These are phyloP conservation scores for Hirsutella rhossiliensis DNA, from an alignment of 2,329 filamentous ascomycete species.

Conservation along the genomic window DNA sequence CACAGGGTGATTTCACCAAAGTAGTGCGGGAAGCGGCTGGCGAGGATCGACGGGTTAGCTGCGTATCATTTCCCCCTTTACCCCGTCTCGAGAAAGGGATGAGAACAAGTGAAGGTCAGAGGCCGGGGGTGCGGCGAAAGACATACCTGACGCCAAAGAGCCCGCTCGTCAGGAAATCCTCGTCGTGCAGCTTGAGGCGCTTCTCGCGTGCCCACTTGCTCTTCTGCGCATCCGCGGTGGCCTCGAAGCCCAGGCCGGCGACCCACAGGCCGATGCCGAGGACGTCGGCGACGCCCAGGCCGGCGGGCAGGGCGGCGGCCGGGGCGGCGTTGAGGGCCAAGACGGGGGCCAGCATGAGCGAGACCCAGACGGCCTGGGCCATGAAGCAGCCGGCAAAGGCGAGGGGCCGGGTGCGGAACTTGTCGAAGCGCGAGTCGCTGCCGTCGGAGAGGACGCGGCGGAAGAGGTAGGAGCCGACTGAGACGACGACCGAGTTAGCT, in stretches of 20 bases:
- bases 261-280: constrained; percentile 45
- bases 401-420: constrained; percentile 21
- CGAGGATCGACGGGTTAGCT: not conserved
- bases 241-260: constrained; percentile 48
- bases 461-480: constrained; percentile 55
- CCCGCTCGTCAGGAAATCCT: constrained; percentile 52
- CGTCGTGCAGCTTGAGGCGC: constrained; percentile 52
- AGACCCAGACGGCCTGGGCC: constrained; percentile 56
- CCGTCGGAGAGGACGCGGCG: constrained; percentile 45
- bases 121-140: not conserved
- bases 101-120: not conserved
- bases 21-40: constrained; percentile 53
- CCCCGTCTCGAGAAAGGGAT: not conserved
- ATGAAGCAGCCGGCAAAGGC: constrained; percentile 25
- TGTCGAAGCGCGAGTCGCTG: constrained; percentile 38
- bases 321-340: constrained; percentile 52
- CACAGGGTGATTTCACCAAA: constrained; percentile 61
- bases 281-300: constrained; percentile 37
- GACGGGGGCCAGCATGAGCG: constrained; percentile 53
- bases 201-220: constrained; percentile 47
- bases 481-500: not conserved
- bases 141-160: constrained; percentile 43
- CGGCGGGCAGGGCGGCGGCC: constrained; percentile 30
- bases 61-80: not conserved
- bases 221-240: constrained; percentile 53